phyloP scores from a whole-genome alignment of 1,284 basidiomycete genomes.

The Pseudozyma hubeiensis region DNA sequence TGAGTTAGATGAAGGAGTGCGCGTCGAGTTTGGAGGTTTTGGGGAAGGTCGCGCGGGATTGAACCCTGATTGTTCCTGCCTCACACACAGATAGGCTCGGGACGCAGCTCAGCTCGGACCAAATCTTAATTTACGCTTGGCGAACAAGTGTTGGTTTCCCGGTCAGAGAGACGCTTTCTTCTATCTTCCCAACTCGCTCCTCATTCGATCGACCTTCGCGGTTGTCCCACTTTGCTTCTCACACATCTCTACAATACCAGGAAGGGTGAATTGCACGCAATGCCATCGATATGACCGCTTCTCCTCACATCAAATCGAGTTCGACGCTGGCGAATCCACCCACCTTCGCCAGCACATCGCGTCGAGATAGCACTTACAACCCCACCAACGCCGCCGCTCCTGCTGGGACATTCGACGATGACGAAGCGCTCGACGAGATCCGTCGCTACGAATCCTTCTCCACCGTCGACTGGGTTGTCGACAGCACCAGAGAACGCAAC shows the following conservation, averaged over 20 bases:
- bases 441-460: conserved; percentile 58
- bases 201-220: not conserved
- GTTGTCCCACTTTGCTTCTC: not conserved
- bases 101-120: not conserved
- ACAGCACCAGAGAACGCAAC: conserved; percentile 64
- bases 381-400: conserved; percentile 17
- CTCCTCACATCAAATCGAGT: conserved; percentile 26
- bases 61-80: no score
- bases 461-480: conserved; percentile 68
- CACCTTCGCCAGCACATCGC: conserved; percentile 24
- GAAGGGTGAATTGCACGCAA: conserved; percentile 5
- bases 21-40: no score
- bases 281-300: conserved; percentile 38
- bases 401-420: conserved; percentile 32
- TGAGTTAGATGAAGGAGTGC: no score
- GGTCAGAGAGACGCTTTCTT: no score
- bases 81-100: not conserved
- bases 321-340: conserved; percentile 24
- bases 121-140: not conserved
- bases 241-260: not conserved
- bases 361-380: conserved; percentile 13
- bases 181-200: not conserved
- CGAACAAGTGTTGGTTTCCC: no score
- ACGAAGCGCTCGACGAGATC: conserved; percentile 62
- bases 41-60: no score